phyloP scores from a whole-genome alignment of 768 basidiomycete genomes.

The Rubroboletus satanas region DNA sequence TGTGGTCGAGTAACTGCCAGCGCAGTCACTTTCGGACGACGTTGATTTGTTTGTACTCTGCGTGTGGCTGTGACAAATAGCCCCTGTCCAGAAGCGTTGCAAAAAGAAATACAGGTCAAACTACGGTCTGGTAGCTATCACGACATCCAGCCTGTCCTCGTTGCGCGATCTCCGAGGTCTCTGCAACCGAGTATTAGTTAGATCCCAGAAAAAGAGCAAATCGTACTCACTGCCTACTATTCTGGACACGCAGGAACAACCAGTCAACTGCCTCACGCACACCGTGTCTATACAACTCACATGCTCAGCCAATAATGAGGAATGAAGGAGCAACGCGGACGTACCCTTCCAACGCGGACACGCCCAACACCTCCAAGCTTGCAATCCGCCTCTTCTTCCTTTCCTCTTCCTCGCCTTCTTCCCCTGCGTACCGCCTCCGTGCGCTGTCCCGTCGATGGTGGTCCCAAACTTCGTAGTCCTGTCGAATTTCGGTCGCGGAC shows the following conservation, averaged over 20 bases:
- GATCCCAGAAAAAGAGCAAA: neutral
- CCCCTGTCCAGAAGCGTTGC: neutral
- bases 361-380: slow-evolving; percentile 84
- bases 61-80: slow-evolving; percentile 15
- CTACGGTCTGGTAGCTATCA: neutral
- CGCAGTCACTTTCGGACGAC: neutral
- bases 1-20: neutral
- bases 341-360: slow-evolving; percentile 89
- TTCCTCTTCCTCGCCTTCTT: slow-evolving; percentile 43
- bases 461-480: slow-evolving; percentile 86
- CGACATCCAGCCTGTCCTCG: slow-evolving; percentile 9
- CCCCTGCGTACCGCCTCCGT: slow-evolving; percentile 48
- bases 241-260: slow-evolving; percentile 92
- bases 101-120: neutral
- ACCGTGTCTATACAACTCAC: slow-evolving; percentile 58
- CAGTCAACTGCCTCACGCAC: slow-evolving; percentile 90
- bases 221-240: slow-evolving; percentile 59
- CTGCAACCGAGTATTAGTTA: neutral
- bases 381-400: slow-evolving; percentile 56
- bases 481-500: slow-evolving; percentile 85
- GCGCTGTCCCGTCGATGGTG: slow-evolving; percentile 70
- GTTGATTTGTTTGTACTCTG: slow-evolving; percentile 7
- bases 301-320: neutral
- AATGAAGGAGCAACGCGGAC: slow-evolving; percentile 8
- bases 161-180: slow-evolving; percentile 17